Evolutionary conservation across 768 basidiomycete species (phyloP), one percentile per base, ranked within the genome.

Genomic region (Boletus sensibilis): DNA sequence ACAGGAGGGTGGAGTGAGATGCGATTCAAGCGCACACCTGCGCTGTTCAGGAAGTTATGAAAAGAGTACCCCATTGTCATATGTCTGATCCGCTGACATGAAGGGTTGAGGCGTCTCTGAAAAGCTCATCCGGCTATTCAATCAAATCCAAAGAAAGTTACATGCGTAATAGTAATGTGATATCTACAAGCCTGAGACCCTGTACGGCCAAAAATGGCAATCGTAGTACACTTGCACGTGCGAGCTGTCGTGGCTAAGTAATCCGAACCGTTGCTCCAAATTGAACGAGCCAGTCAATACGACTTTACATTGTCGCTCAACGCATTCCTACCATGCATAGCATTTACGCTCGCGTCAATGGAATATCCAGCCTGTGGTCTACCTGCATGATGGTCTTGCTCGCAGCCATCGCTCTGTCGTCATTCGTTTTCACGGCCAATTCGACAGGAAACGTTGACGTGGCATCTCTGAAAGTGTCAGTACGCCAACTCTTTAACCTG

Each of bases 381-480:
- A 83, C 87, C 16, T 91, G 87, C 65, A 71, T 85, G 61, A 88
- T 92, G 86, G 79, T 76, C 7, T 77, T 92, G 23, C 77, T 92
- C 38, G 84, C 74, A 1, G 79, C 83, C 57, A 83, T 95, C 50
- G 83, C 94, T 0, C 69, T 92, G 8, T 88, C 90, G 3, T 87
- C 91, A 1, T 79, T 90, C 59, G 53, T 88, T 39, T 82, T 90
- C 67, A 78, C 75, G 6, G 77, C 83, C 13, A 72, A 80, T 42
- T 79, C 89, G 1, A 78, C 79, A 46, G 87, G 85, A 21, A 74
- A 76, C 16, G 55, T 93, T 13, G 74, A 77, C 23, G 76, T 92
- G 33, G 76, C 82, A 9, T 82, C 84, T 6, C 74, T 94, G 44
- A 88, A 90, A 80, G 90, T 94, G 92, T 92, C 55, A 72, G 87